Percentiles rank a stretch among this genome's conserved stretches.
Conservation (phyloP, 2,329 filamentous ascomycete genomes). For the Epichloe gansuensis region DNA sequence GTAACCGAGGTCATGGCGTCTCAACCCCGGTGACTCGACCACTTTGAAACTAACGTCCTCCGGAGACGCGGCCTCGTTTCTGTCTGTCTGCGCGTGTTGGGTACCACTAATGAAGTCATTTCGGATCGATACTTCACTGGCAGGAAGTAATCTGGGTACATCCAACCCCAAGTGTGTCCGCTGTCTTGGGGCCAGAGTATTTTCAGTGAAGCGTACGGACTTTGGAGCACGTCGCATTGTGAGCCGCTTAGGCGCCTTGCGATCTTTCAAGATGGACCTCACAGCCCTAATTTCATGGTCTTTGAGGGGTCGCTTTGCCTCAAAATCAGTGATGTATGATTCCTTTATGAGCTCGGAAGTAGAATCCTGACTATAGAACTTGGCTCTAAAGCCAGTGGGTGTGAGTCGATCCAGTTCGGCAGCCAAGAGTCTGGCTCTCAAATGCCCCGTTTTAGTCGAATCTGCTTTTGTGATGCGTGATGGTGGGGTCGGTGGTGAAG, state of each 20-base stretch:
- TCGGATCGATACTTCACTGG: background rate
- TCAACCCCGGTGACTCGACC: background rate
- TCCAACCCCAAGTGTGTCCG: slow-evolving; percentile 16
- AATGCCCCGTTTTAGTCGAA: slow-evolving; percentile 6
- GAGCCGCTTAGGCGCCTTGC: slow-evolving; percentile 16
- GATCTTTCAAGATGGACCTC: slow-evolving; percentile 18
- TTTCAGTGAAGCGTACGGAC: slow-evolving; percentile 18
- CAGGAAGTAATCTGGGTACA: slow-evolving; percentile 9
- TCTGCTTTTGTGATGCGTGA: slow-evolving; percentile 3
- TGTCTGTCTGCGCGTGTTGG: background rate
- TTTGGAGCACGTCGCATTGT: slow-evolving; percentile 14
- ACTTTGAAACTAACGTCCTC: background rate
- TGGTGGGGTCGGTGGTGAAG: background rate
- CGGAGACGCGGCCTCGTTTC: background rate
- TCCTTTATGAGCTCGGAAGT: slow-evolving; percentile 10
- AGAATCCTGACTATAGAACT: slow-evolving; percentile 12
- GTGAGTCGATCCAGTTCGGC: slow-evolving; percentile 8
- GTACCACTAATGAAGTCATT: background rate
- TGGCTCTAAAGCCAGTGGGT: slow-evolving; percentile 9
- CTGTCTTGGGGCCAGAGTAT: slow-evolving; percentile 14
- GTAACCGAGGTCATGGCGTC: too few relatives aligned
- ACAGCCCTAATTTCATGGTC: slow-evolving; percentile 11
- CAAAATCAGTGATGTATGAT: slow-evolving; percentile 12
- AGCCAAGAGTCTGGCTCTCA: slow-evolving; percentile 5
- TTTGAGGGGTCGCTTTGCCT: slow-evolving; percentile 10